Conservation (phyloP, 2,329 filamentous ascomycete genomes). For the Bertia moriformis region DNA sequence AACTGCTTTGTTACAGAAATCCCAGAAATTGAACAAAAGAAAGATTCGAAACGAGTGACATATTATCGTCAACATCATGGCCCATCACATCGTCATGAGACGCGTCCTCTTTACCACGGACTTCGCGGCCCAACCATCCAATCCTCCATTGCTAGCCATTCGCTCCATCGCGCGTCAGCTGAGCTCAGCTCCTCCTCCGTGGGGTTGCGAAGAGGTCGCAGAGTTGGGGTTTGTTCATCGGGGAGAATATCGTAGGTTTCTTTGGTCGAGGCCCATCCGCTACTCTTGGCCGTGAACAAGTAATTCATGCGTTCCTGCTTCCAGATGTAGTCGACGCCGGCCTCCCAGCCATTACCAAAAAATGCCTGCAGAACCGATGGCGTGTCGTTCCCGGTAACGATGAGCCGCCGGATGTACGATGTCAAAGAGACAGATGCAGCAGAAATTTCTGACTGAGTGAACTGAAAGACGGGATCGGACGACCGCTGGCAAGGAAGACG, state of each 20-base stretch:
- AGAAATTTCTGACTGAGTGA: not conserved
- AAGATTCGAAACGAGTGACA: too few relatives aligned
- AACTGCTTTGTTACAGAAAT: too few relatives aligned
- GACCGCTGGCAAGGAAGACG: not conserved
- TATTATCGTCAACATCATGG: too few relatives aligned
- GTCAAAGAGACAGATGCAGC: not conserved
- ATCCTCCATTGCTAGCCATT: conserved; percentile 1
- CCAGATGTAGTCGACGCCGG: not conserved
- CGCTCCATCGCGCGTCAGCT: not conserved
- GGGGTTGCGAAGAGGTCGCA: not conserved
- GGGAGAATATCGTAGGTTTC: not conserved
- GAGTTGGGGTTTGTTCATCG: not conserved
- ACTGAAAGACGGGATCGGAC: not conserved
- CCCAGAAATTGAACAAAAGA: too few relatives aligned
- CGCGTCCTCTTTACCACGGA: not conserved
- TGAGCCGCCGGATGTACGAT: not conserved
- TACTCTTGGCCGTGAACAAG: not conserved
- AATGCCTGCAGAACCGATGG: not conserved
- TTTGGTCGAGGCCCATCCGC: not conserved
- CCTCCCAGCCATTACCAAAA: not conserved
- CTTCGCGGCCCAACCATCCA: not conserved
- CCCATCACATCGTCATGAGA: too few relatives aligned
- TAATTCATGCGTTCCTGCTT: not conserved
- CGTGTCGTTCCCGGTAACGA: not conserved
- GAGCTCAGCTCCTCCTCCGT: not conserved